Evolutionary conservation across 805 yeast species (phyloP).

Genomic region (Blastobotrys robertii): DNA sequence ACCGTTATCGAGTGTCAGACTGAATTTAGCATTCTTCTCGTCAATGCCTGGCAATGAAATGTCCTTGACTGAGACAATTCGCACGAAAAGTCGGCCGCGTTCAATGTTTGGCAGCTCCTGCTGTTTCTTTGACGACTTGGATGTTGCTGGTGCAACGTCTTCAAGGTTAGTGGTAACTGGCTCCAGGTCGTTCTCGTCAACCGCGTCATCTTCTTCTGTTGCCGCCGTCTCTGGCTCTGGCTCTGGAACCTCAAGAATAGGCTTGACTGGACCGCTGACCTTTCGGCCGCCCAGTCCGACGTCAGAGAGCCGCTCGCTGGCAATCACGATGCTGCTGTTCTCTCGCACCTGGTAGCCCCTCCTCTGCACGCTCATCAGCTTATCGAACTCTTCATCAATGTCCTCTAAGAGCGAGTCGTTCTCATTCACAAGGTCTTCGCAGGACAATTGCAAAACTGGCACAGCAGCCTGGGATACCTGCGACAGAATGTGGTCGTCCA

Average conservation of each 20-base stretch:
- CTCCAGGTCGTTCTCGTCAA: background rate
- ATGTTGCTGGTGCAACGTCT: background rate
- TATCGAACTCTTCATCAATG: conserved; percentile 19
- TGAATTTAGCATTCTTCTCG: conserved; percentile 34
- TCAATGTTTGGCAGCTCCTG: conserved; percentile 13
- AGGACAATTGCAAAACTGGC: conserved; percentile 12
- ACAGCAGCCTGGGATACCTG: conserved; percentile 11
- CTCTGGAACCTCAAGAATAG: background rate
- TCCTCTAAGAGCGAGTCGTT: conserved; percentile 14
- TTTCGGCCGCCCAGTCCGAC: conserved; percentile 6
- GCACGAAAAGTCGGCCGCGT: conserved; percentile 19
- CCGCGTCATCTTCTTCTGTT: background rate
- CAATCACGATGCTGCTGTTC: conserved; percentile 15
- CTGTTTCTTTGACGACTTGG: background rate
- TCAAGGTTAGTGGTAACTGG: background rate
- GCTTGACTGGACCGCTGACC: conserved; percentile 17
- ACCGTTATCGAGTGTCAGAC: conserved; percentile 59
- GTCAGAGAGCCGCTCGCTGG: conserved; percentile 11
- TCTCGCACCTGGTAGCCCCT: conserved; percentile 19
- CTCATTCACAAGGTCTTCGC: conserved; percentile 6
- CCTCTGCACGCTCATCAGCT: conserved; percentile 14
- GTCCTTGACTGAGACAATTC: conserved; percentile 18
- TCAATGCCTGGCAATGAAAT: conserved; percentile 36
- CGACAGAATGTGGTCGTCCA: conserved; percentile 9
- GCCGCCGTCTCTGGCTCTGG: background rate